Evolutionary conservation across 2,329 filamentous ascomycete species (phyloP), one percentile per base, ranked within the genome.

Genomic region (Fonsecaea multimorphosa): DNA sequence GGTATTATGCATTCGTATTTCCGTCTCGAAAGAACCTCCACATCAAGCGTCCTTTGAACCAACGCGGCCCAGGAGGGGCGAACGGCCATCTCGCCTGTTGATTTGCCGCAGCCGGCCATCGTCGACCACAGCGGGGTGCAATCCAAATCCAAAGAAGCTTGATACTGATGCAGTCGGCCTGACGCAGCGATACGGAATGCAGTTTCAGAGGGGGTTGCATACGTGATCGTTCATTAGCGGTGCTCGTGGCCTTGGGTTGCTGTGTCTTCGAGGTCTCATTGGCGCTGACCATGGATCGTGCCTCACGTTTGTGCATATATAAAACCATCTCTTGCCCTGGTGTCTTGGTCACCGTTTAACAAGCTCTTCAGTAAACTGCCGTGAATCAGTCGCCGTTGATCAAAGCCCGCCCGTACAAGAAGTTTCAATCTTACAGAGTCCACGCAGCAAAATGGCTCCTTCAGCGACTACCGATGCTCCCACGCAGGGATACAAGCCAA

Each of bases 401-500:
- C 40, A 49, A 31, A 14, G 19, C 19, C 54, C 2, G 22, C 34
- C 19, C 44, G 3, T 24, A 11, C 22, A 24, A 49, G 12, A 12
- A 49, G 9, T 16, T 3, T 27, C 19, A 49, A 11, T 9, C 38
- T 58, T 22, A 27, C 14, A 49, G 19, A 46, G 31, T 27, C 31
- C 27, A 36, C 29, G 16, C 44, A 49, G 14, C 55, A 55, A 49
- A 36, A 64, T 63, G 57, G 59, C 61, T 38, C 61, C 61, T 8
- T 63, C 59, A 56, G 53, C 62, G 14, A 63, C 57, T 32, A n/a
- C 51, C 38, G 61, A 66, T 52, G 32, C 53, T 19, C 32, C 63
- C 11, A 54, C 53, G 9, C 56, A 58, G 44, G 67, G 32, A 16
- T 69, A 57, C 58, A 59, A 62, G 55, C 61, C 67, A 9, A 63